Evolutionary conservation across 2,329 filamentous ascomycete species (phyloP), one percentile per base, ranked within the genome.

Genomic region (Fusarium nanum): DNA sequence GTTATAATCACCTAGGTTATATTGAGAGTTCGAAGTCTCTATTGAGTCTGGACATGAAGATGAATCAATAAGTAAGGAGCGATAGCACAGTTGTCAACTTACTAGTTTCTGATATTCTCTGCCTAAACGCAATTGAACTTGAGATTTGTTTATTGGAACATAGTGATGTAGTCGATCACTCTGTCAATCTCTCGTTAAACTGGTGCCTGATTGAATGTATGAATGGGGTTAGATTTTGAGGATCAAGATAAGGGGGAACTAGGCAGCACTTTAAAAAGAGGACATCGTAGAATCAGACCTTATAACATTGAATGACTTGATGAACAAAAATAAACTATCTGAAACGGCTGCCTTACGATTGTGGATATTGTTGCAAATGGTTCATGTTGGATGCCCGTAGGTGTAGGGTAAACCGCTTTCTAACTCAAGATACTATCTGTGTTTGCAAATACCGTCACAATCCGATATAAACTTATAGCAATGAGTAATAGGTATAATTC

Each of bases 231-330:
- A 18, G 5, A 13, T 20, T 25, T 42, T 14, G 14, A 8, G 10
- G 7, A 13, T 11, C 13, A 42, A 18, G n/a, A 34, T 6, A 44
- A 40, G 11, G 50, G 22, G 40, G 23, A 47, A 44, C 10, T 16
- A 66, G 67, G 67, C 67, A 64, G 44, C 57, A 70, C 13, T n/a
- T 28, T 40, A 22, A n/a, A 23, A 7, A 12, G 3, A n/a, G 7
- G 5, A 5, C 22, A n/a, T 8, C 7, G 6, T 8, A 8, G 13
- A 6, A 28, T 8, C 22, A 6, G 27, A 14, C 14, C 9, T 1
- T 2, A 13, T 6, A 28, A 4, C 4, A 6, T 1, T 6, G 4
- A 7, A 22, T 40, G 4, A 4, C 6, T 9, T 4, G 8, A 25
- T 28, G 2, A 22, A 28, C 11, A 18, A 10, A 12, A 11, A 8